These are phyloP conservation scores for Nemania sp. DNA, from an alignment of 2,329 filamentous ascomycete species.

Conservation along the genomic window DNA sequence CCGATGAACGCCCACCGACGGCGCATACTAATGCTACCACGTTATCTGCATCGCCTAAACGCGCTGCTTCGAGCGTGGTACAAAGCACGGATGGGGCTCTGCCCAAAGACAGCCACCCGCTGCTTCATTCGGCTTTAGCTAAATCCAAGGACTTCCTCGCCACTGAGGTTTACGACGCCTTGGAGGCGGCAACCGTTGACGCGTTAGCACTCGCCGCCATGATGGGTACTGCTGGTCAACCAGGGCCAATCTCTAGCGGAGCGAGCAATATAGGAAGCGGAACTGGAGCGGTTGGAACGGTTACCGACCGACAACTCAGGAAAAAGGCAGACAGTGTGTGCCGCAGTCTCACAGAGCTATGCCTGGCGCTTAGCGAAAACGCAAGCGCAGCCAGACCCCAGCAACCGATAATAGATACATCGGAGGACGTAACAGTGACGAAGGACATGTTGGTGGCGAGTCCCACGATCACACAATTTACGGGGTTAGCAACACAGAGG, in stretches of 20 bases:
- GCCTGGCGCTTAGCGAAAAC: constrained; percentile 77
- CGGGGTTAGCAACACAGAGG: constrained; percentile 44
- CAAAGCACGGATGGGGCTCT: constrained; percentile 51
- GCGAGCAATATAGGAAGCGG: constrained; percentile 63
- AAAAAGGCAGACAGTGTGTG: constrained; percentile 93
- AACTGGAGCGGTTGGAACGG: constrained; percentile 49
- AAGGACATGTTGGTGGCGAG: constrained; percentile 45
- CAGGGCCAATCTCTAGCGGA: constrained; percentile 68
- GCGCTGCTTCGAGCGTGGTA: constrained; percentile 57
- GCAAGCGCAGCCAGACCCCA: constrained; percentile 44
- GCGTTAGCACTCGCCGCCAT: constrained; percentile 78
- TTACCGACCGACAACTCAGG: constrained; percentile 82
- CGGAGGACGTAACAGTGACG: constrained; percentile 40
- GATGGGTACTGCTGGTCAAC: constrained; percentile 74
- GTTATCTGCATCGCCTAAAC: constrained; percentile 86
- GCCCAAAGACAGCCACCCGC: constrained; percentile 69
- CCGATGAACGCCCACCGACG: constrained; percentile 83
- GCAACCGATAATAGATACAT: constrained; percentile 35
- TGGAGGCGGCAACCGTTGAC: constrained; percentile 82
- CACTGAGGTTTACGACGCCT: constrained; percentile 72
- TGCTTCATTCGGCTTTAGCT: constrained; percentile 77
- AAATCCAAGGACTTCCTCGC: constrained; percentile 75
- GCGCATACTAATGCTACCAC: constrained; percentile 86
- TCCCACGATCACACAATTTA: constrained; percentile 52
- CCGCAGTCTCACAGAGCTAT: constrained; percentile 88